Evolutionary conservation across 768 basidiomycete species (phyloP), one percentile per base, ranked within the genome.

Genomic region (Amanita inopinata): DNA sequence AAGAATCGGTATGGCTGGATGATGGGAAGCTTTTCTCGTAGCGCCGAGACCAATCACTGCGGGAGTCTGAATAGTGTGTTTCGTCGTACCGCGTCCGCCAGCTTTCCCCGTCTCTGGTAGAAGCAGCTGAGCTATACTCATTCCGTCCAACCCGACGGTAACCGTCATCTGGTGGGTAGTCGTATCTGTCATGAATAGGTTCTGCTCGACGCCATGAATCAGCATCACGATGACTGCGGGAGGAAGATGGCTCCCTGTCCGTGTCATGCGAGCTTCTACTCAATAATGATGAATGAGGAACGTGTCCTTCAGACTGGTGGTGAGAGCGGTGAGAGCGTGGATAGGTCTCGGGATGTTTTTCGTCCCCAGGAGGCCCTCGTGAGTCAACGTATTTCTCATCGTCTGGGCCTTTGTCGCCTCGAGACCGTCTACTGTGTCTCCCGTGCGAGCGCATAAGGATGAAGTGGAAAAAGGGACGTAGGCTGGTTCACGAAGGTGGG

Each of bases 141-240:
- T 71, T 71, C 58, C 71, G 71, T 45, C 73, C 61, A 35, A 61
- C 57, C 40, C 70, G 74, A 59, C 66, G 62, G 56, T 77, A 74
- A n/a, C 57, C 56, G 48, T 78, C 76, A 51, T 72, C 35, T 6
- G 34, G 34, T 14, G 17, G 33, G 24, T 44, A 59, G 50, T 61
- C 53, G 52, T 71, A 71, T 46, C 69, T 67, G 49, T 73, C 71
- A 40, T 69, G 67, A 53, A 57, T 57, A 30, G 61, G 51, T 46
- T 73, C 70, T 44, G 60, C 57, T 45, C 65, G 62, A 45, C 69
- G 69, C 76, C 79, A 78, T 17, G 51, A 50, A 50, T 69, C 70
- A 46, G 70, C 63, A 30, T 70, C 70, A 52, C 65, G 74, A 53
- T 64, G 71, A 52, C 62, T 66, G 53, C 74, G 70, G 50, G 77